phyloP scores from a whole-genome alignment of 768 basidiomycete genomes.

The Psilocybe subaeruginosa region DNA sequence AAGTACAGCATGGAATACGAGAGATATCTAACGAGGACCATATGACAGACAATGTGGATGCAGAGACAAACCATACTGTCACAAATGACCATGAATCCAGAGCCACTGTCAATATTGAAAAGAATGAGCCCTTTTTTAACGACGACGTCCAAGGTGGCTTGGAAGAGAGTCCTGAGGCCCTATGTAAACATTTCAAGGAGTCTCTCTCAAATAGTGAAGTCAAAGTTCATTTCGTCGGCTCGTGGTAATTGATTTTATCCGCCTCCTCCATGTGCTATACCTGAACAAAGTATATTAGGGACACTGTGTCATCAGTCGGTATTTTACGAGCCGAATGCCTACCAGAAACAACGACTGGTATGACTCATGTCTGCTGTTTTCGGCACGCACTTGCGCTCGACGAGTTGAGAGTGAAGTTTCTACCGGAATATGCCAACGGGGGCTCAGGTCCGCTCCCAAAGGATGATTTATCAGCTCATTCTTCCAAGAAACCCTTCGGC shows the following conservation, averaged over 20 bases:
- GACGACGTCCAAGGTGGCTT: background rate
- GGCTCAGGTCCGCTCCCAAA: slow-evolving; percentile 3
- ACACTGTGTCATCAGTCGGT: slow-evolving; percentile 51
- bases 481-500: background rate
- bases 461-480: no score
- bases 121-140: no score
- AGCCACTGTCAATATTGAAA: no score
- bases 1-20: no score
- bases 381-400: slow-evolving; percentile 52
- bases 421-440: slow-evolving; percentile 42
- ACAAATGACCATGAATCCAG: no score
- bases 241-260: slow-evolving; percentile 34
- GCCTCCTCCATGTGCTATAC: background rate
- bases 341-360: slow-evolving; percentile 20
- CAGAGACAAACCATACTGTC: no score
- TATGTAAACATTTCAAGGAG: slow-evolving; percentile 10
- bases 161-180: background rate
- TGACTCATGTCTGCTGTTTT: slow-evolving; percentile 40
- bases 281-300: slow-evolving; percentile 30
- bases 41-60: no score
- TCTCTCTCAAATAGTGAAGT: slow-evolving; percentile 27
- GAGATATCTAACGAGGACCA: no score
- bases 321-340: slow-evolving; percentile 27
- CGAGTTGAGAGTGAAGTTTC: slow-evolving; percentile 49
- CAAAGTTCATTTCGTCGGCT: slow-evolving; percentile 8